Evolutionary conservation across 805 yeast genomes (phyloP).

Genomic region (Zygosaccharomyces gambellarensis): DNA sequence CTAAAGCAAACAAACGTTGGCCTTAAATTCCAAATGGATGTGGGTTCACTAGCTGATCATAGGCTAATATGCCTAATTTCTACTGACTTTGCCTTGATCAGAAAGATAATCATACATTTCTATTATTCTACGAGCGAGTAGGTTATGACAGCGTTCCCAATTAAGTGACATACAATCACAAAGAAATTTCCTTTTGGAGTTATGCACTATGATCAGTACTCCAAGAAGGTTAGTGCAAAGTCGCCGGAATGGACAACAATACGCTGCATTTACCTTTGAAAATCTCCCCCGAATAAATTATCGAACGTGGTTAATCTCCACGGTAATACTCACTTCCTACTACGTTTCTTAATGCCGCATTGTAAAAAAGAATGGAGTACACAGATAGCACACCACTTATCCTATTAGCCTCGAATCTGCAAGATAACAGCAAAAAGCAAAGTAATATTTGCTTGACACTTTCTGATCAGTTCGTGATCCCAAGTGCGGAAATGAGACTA

Average conservation of each 20-base stretch:
- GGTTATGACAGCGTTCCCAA: too few species aligned
- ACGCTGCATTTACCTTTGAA: neutral
- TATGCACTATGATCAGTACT: too few species aligned
- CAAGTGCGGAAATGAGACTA: neutral
- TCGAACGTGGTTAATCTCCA: neutral
- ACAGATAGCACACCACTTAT: neutral
- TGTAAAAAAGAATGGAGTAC: neutral
- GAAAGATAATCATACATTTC: too few species aligned
- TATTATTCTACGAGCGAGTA: too few species aligned
- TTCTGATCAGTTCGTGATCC: neutral
- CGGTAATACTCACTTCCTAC: neutral
- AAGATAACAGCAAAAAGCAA: slow-evolving; percentile 4
- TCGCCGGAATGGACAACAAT: neutral
- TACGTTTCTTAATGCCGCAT: slow-evolving; percentile 1
- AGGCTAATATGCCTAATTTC: too few species aligned
- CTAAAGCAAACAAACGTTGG: too few species aligned
- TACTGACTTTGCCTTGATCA: too few species aligned
- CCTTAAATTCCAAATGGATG: too few species aligned
- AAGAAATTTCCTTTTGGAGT: too few species aligned
- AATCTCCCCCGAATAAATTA: neutral
- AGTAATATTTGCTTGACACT: neutral
- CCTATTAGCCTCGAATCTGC: neutral
- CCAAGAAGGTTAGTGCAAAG: too few species aligned
- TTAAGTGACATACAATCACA: too few species aligned
- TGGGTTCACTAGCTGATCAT: too few species aligned